These are phyloP conservation scores for Trametes cubensis DNA, from an alignment of 768 basidiomycete genomes.

Conservation along the genomic window DNA sequence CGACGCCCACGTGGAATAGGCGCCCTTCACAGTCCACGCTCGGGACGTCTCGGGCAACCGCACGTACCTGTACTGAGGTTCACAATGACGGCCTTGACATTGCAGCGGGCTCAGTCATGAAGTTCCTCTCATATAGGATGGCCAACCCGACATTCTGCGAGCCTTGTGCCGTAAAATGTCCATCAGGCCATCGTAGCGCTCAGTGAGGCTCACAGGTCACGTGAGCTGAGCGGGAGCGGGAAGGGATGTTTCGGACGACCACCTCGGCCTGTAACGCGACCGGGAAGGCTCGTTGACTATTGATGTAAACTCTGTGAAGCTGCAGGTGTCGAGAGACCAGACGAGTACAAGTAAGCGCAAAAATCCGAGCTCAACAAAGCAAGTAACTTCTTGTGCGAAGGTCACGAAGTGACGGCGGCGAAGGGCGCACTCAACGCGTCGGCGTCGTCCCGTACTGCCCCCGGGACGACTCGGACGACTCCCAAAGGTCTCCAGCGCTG, in stretches of 20 bases:
- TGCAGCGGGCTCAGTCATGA: background rate
- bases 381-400: too few species aligned
- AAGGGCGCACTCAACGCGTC: background rate
- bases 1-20: background rate
- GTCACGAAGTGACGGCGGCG: too few species aligned
- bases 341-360: background rate
- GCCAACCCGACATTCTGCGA: background rate
- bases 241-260: constrained; percentile 3
- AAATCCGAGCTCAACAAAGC: background rate
- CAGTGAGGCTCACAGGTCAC: background rate
- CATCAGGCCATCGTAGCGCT: background rate
- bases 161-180: too few species aligned
- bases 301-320: background rate
- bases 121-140: background rate
- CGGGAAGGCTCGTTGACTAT: background rate
- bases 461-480: constrained; percentile 18
- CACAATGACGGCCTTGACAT: background rate
- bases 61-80: too few species aligned
- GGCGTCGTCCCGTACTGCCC: background rate
- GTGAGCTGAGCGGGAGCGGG: background rate
- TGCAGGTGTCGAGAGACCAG: too few species aligned
- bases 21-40: background rate
- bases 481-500: background rate
- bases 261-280: background rate
- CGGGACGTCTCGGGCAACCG: constrained; percentile 16